Evolutionary conservation across 208 protist genomes (phyloP), one percentile per base, ranked within the genome.

Genomic region (Phytomonas sp.): DNA sequence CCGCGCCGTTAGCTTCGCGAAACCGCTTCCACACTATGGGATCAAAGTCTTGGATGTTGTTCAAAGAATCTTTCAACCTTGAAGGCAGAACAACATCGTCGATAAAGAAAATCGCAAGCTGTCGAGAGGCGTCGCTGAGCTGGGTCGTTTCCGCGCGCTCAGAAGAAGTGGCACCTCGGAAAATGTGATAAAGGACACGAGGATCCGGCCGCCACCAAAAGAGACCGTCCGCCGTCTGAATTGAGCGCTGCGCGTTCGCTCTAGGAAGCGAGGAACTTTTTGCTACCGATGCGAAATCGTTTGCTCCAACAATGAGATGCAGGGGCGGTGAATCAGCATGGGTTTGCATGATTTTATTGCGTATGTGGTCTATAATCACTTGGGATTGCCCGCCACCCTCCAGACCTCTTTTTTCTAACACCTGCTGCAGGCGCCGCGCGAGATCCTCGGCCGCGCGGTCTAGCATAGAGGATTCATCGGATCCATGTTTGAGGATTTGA

Each of bases 31-130:
- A 19, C 0, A 26, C 59, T 4, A 6, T 56, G 61, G 36, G 33
- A 7, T 45, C 33, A 4, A 49, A 23, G 45, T 26, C 19, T 56
- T 56, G 11, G 16, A 16, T 4, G 7, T 11, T 37, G 3, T 37
- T 37, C 34, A 37, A 37, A 8, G 34, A 37, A 37, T 37, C 45
- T 19, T 23, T 11, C 45, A 23, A 23, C 63, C 62, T 49, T 2
- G 29, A 11, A 23, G 67, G 59, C 16, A 85, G 62, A n/a, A 86
- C 42, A 7, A 93, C 81, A 67, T 87, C 80, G 29, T 91, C 78
- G 31, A 95, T 79, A 32, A 93, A 91, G 71, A 91, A 82, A 23
- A 92, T 82, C 12, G 79, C 77, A 19, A 95, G 60, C 64, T 85
- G 77, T 30, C 80, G 84, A 4, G 83, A 78, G 14, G 79, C 78